phyloP scores from a whole-genome alignment of 768 basidiomycete genomes.

The Fibroporia radiculosa region DNA sequence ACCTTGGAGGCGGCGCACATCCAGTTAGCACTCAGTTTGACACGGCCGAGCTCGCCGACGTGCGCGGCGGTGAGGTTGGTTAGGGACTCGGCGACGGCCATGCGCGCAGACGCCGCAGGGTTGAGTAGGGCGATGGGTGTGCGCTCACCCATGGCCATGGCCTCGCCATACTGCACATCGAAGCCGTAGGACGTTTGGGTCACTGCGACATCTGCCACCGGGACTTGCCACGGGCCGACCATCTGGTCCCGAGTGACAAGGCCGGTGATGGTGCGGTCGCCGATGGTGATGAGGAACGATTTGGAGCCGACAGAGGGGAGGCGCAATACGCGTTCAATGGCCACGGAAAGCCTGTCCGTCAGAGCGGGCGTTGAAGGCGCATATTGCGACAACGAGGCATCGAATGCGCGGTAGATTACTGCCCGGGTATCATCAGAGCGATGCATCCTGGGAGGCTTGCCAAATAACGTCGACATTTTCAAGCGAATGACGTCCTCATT shows the following conservation, averaged over 20 bases:
- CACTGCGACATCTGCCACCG: constrained; percentile 94
- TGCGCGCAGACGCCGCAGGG: constrained; percentile 86
- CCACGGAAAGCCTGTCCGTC: constrained; percentile 46
- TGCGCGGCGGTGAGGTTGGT: constrained; percentile 85
- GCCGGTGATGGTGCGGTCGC: constrained; percentile 90
- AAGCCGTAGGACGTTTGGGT: constrained; percentile 95
- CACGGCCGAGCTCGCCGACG: constrained; percentile 55
- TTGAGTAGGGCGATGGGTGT: constrained; percentile 86
- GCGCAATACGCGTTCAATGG: constrained; percentile 75
- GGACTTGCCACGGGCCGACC: constrained; percentile 99
- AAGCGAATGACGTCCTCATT: constrained; percentile 76
- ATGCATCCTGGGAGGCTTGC: constrained; percentile 90
- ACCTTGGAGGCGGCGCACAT: constrained; percentile 92
- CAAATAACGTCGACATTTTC: constrained; percentile 93
- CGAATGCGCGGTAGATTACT: constrained; percentile 48
- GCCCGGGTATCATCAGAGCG: constrained; percentile 51
- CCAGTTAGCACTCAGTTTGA: constrained; percentile 99
- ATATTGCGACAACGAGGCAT: constrained; percentile 61
- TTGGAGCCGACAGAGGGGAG: constrained; percentile 93
- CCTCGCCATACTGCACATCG: constrained; percentile 76
- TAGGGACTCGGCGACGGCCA: constrained; percentile 92
- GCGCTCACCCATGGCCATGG: constrained; percentile 98
- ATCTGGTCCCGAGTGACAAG: constrained; percentile 96
- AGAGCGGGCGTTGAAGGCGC: constrained; percentile 38
- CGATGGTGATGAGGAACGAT: constrained; percentile 97